These are phyloP conservation scores for Sonneratia alba DNA, from an alignment of 345 rosid genomes.

Conservation along the genomic window DNA sequence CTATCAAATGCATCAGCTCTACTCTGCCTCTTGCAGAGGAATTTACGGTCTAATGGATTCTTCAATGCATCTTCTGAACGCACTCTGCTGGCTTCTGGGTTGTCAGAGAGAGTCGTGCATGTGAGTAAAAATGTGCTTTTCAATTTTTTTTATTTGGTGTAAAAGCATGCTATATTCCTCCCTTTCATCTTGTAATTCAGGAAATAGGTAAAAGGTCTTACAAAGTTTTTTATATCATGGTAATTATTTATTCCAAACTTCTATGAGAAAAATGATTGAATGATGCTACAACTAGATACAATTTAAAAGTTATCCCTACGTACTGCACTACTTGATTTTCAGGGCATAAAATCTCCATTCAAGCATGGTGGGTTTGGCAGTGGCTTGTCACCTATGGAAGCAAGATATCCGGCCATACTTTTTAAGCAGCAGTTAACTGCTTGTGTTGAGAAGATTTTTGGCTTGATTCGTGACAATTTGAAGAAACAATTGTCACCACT, in stretches of 20 bases:
- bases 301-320: neutral
- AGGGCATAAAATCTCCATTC: too few relatives aligned
- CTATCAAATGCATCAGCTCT: slow-evolving; percentile 86
- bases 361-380: too few relatives aligned
- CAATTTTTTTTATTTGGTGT: neutral
- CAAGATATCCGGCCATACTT: too few relatives aligned
- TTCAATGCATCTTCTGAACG: slow-evolving; percentile 45
- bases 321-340: too few relatives aligned
- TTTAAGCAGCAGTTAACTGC: too few relatives aligned
- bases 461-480: too few relatives aligned
- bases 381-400: too few relatives aligned
- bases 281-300: neutral
- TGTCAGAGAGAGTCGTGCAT: slow-evolving; percentile 62
- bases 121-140: slow-evolving; percentile 28
- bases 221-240: neutral
- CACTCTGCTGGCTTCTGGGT: slow-evolving; percentile 38
- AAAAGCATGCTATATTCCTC: neutral
- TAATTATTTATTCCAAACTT: neutral
- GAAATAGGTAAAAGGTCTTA: neutral
- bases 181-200: neutral
- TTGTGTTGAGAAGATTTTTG: too few relatives aligned
- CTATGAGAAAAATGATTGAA: neutral
- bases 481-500: too few relatives aligned
- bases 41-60: slow-evolving; percentile 70
- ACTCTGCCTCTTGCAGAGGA: slow-evolving; percentile 83